Evolutionary conservation across 192 early-diverging fungal genomes (phyloP), one percentile per base, ranked within the genome.

Genomic region (Dimargaris verticillata): DNA sequence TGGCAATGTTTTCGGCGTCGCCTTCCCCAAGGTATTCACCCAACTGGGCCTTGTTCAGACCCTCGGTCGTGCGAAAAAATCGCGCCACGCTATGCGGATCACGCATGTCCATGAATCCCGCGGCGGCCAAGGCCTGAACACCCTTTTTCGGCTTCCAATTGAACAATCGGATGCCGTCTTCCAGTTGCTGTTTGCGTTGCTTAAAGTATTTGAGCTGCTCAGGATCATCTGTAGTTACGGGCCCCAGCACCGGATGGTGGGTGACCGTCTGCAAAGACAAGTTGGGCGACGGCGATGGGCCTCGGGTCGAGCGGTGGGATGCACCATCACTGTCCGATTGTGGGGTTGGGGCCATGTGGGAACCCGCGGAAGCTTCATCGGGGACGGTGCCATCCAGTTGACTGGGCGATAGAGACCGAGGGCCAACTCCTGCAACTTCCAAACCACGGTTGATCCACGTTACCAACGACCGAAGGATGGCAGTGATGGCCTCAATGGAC

Each of bases 21-120:
- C 89, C 89, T 66, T 96, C 90, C 33, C 93, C 93, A 33, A 96
- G 72, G 63, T 86, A 96, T 71, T 96, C 93, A 57, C 93, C 93
- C 69, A 96, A 79, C 69, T 85, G 79, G 29, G 83, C 70, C 71
- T 96, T 96, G 68, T 88, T 87, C 24, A 93, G 68, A 17, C 88
- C 90, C 58, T 92, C 88, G 0, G 84, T 84, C 49, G 68, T 62
- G 7, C 83, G 71, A 57, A 96, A 70, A 62, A 93, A 91, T 7
- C 69, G 65, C 15, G 87, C 93, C 33, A 93, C 77, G 33, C 84
- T 87, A 24, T 63, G 58, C 24, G 87, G 90, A 42, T 88, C 84
- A 41, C 71, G 69, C 0, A 79, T 66, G 25, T 69, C 57, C 38
- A 96, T 82, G 62, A 87, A 83, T 9, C 78, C 78, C 17, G 80